A percentile compares a stretch with the other conserved stretches of the same genome.
Evolutionary conservation across 495 filamentous ascomycete species (phyloP).

Genomic region (Aspergillus affinis): DNA sequence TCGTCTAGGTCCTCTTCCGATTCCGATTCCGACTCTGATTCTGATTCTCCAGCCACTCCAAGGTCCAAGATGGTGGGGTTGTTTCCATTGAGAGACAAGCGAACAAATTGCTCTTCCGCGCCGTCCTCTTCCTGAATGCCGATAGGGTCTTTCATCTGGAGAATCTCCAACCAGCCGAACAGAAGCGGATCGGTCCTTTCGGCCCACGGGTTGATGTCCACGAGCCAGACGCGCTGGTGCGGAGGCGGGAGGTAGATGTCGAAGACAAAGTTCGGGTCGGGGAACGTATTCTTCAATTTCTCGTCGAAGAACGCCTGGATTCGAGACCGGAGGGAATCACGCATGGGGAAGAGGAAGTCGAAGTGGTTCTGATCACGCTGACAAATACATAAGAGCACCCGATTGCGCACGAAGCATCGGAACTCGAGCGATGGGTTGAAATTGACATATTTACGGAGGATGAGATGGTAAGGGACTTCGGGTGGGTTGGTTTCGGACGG

Average conservation of each 20-base stretch:
- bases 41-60: conserved; percentile 25
- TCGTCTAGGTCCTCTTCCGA: conserved; percentile 42
- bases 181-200: conserved; percentile 82
- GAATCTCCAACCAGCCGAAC: conserved; percentile 87
- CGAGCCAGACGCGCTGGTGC: conserved; percentile 73
- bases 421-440: conserved; percentile 91
- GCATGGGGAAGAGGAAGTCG: conserved; percentile 71
- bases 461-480: conserved; percentile 62
- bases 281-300: conserved; percentile 71
- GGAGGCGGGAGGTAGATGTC: conserved; percentile 87
- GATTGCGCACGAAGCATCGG: conserved; percentile 83
- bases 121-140: conserved; percentile 36
- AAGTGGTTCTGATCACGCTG: conserved; percentile 92
- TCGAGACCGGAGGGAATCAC: conserved; percentile 55
- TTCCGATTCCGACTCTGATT: conserved; percentile 17
- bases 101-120: conserved; percentile 36
- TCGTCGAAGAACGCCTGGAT: conserved; percentile 74
- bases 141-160: conserved; percentile 62
- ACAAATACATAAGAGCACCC: conserved; percentile 75
- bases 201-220: conserved; percentile 97
- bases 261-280: conserved; percentile 80
- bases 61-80: conserved; percentile 12
- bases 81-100: conserved; percentile 38
- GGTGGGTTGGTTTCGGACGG: conserved; percentile 22
- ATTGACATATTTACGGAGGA: conserved; percentile 83